These are phyloP conservation scores for Wickerhamomyces ciferrii DNA, from an alignment of 805 yeast species.

Conservation along the genomic window DNA sequence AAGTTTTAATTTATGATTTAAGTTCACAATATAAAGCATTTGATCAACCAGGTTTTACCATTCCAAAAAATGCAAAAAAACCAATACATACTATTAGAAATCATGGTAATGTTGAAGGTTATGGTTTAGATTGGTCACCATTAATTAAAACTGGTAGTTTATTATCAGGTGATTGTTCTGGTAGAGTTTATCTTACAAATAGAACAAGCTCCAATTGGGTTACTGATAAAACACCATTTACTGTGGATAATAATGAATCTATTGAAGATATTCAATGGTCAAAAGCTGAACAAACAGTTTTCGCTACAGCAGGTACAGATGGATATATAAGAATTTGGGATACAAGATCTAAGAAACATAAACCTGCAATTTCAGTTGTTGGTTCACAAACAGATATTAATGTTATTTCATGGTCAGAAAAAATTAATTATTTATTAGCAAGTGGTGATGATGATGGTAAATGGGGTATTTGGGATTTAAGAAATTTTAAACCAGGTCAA, in stretches of 20 bases:
- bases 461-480: conserved; percentile 98
- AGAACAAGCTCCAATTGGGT: conserved; percentile 77
- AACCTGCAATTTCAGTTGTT: conserved; percentile 78
- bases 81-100: conserved; percentile 76
- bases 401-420: conserved; percentile 92
- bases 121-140: conserved; percentile 97
- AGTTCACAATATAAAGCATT: conserved; percentile 77
- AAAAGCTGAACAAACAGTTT: conserved; percentile 84
- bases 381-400: conserved; percentile 86
- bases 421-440: conserved; percentile 81
- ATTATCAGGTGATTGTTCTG: conserved; percentile 84
- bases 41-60: conserved; percentile 79
- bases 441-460: conserved; percentile 96
- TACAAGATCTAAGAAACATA: conserved; percentile 86
- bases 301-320: conserved; percentile 92
- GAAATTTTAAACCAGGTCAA: conserved; percentile 62
- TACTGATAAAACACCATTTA: conserved; percentile 79
- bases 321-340: conserved; percentile 96
- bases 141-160: conserved; percentile 72
- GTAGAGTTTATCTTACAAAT: conserved; percentile 73
- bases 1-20: conserved; percentile 79
- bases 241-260: conserved; percentile 57
- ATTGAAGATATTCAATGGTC: conserved; percentile 98
- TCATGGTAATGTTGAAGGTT: conserved; percentile 97
- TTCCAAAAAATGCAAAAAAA: conserved; percentile 71